A percentile compares a stretch with the other conserved stretches of the same genome.
These are phyloP conservation scores for Gautieria morchelliformis DNA, from an alignment of 768 basidiomycete genomes.

Conservation along the genomic window DNA sequence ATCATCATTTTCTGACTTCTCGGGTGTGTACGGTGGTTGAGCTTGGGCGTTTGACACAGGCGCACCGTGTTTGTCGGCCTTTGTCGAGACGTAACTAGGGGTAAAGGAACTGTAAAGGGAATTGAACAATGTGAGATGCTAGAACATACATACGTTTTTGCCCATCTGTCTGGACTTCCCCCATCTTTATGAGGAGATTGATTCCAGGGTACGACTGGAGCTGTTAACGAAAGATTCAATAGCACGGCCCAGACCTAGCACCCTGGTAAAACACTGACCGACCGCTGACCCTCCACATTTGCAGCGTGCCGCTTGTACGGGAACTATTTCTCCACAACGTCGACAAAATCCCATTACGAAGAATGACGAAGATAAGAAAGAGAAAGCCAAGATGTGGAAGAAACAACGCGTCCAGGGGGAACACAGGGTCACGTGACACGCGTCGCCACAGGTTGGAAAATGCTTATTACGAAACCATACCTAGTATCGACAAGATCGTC, in stretches of 20 bases:
- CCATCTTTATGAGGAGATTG: slow-evolving; percentile 31
- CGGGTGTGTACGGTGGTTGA: not conserved
- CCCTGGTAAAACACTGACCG: slow-evolving; percentile 39
- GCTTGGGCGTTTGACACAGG: slow-evolving; percentile 12
- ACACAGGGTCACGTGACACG: not conserved
- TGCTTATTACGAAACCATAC: too few species aligned
- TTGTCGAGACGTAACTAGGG: not conserved
- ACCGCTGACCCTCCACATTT: slow-evolving; percentile 74
- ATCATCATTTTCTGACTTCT: not conserved
- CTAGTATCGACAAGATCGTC: too few species aligned
- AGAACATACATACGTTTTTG: slow-evolving; percentile 58
- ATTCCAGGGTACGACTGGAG: slow-evolving; percentile 62
- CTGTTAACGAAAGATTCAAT: slow-evolving; percentile 25
- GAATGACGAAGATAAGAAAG: not conserved
- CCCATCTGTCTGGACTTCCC: slow-evolving; percentile 57
- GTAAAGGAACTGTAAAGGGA: not conserved
- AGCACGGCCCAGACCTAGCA: not conserved
- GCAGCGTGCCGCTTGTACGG: slow-evolving; percentile 44
- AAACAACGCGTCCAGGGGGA: not conserved
- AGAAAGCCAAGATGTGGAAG: not conserved
- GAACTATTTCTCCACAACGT: slow-evolving; percentile 76
- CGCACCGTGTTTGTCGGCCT: slow-evolving; percentile 2
- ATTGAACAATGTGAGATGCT: slow-evolving; percentile 37
- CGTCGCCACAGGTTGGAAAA: too few species aligned
- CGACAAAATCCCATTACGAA: slow-evolving; percentile 71